These are phyloP conservation scores for Phyllachora maydis DNA, from an alignment of 2,329 filamentous ascomycete genomes.

Conservation along the genomic window DNA sequence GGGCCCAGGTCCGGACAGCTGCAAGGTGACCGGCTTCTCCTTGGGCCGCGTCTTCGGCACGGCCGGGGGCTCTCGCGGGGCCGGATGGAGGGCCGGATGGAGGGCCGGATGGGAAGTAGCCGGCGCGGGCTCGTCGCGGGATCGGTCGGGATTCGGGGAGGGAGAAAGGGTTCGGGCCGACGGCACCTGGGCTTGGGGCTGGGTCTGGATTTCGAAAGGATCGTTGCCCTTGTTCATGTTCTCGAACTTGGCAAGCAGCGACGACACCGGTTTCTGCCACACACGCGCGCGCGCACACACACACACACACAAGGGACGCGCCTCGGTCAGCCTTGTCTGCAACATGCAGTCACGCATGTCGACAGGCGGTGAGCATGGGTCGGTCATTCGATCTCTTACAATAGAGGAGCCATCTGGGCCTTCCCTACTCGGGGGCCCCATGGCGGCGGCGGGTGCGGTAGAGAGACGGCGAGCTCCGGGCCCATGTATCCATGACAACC, in stretches of 20 bases:
- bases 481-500: constrained; percentile 13
- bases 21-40: constrained; percentile 5
- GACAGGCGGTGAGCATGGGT: constrained; percentile 4
- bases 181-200: constrained; percentile 11
- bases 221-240: constrained; percentile 39
- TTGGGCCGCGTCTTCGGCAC: constrained; percentile 7
- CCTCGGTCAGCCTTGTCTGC: constrained; percentile 9
- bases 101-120: no score
- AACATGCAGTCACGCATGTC: constrained; percentile 1
- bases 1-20: constrained; percentile 1
- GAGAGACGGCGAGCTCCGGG: constrained; percentile 4
- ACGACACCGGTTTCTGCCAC: constrained; percentile 72
- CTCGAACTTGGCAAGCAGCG: constrained; percentile 63
- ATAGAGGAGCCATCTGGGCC: constrained; percentile 61
- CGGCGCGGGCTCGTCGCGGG: constrained; percentile 17
- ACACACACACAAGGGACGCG: no score
- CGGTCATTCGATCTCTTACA: constrained; percentile 22
- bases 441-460: constrained; percentile 10
- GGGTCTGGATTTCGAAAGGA: no score
- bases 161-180: constrained; percentile 14
- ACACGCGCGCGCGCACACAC: no score
- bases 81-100: no score
- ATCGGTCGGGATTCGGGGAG: constrained; percentile 18
- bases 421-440: constrained; percentile 25
- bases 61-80: constrained; percentile 12